Evolutionary conservation across 257 asterid genomes (phyloP), one percentile per base, ranked within the genome.

Genomic region (Lycium ferocissimum): DNA sequence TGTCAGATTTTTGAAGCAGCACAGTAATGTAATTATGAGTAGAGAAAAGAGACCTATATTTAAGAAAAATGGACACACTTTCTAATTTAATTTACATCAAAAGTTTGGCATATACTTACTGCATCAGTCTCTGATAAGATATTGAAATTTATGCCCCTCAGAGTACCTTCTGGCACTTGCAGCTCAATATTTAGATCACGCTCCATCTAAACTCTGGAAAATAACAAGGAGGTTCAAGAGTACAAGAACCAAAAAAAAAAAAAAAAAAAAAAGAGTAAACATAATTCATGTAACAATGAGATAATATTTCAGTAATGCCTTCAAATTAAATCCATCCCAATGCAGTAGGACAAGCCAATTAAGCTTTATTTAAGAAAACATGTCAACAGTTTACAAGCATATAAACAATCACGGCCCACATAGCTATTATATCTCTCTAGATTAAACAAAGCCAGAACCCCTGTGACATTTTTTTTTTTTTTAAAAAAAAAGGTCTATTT

Each of bases 81-180:
- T 20, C 63, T 37, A 53, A 83, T 72, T 67, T 45, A 51, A 40
- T 76, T 84, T 57, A 45, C 22, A 76, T 20, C 20, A 83, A 58
- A 56, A 88, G 61, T 33, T 69, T 33, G 59, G 79, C 33, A 79
- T 81, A 78, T 81, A 88, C 98, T 91, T 90, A 97, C 99, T 10
- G 98, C 98, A 84, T 95, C 99, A 67, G 90, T 89, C 88, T 91
- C 94, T 2, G 98, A 88, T 83, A 97, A 87, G 83, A 93, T 93
- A 85, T 81, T 79, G 63, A 97, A 92, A 85, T 8, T 87, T 83
- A 97, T 87, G 81, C 95, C 93, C 90, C 47, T 93, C 85, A 95
- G 85, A 45, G 87, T 83, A 63, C 90, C 95, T 61, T 87, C 80
- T 18, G 89, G 75, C 85, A 88, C 92, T 86, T 86, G 93, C 87